Conservation (phyloP, 148 eudicot species). For the Rhododendron williamsianum region DNA sequence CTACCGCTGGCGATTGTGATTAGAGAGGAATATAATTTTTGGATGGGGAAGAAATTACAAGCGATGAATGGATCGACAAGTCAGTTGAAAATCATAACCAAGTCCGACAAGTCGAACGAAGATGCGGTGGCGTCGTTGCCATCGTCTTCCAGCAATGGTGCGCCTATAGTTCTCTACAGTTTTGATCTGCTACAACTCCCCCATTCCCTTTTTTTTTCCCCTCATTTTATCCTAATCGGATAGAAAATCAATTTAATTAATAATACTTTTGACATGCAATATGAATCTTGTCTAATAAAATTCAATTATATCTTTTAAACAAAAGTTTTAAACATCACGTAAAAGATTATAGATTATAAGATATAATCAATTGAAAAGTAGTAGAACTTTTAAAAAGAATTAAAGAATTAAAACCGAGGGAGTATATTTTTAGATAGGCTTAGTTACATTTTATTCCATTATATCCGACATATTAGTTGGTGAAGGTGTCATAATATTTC, state of each 20-base stretch:
- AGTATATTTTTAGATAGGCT: background rate
- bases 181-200: background rate
- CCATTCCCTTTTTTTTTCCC: too few relatives aligned
- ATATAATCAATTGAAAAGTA: too few relatives aligned
- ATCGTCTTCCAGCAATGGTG: background rate
- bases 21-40: conserved; percentile 17
- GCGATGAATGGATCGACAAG: background rate
- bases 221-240: too few relatives aligned
- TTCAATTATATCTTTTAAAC: too few relatives aligned
- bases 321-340: too few relatives aligned
- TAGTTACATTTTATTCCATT: too few relatives aligned
- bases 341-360: too few relatives aligned
- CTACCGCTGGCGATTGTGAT: conserved; percentile 26
- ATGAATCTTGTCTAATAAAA: too few relatives aligned
- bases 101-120: conserved; percentile 9
- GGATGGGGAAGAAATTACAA: conserved; percentile 14
- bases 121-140: background rate
- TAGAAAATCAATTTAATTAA: too few relatives aligned
- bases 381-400: rapidly evolving
- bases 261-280: too few relatives aligned
- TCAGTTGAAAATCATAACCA: conserved; percentile 18
- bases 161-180: background rate
- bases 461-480: too few relatives aligned
- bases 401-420: background rate
- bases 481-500: background rate